A percentile compares a stretch with the other conserved stretches of the same genome.
phyloP scores from a whole-genome alignment of 148 eudicot species.

The Chenopodium quinoa region DNA sequence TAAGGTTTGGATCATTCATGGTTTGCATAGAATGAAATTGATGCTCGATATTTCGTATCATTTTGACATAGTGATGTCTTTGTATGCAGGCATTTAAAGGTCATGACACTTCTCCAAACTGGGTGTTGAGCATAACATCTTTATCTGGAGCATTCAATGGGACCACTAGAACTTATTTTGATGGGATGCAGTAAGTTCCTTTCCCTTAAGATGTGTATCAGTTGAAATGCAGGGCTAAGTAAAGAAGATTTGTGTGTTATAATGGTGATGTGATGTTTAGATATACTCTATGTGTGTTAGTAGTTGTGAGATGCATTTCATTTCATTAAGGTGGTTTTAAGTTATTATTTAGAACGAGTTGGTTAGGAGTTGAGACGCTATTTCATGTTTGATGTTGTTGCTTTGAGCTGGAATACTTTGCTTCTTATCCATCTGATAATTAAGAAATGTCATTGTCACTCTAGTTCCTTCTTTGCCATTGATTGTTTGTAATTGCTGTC shows the following conservation, averaged over 20 bases:
- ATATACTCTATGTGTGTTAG: neutral
- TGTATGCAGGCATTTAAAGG: constrained; percentile 69
- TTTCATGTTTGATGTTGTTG: neutral
- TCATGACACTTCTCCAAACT: constrained; percentile 66
- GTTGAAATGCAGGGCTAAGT: neutral
- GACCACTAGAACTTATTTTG: constrained; percentile 83
- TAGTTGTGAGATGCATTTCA: neutral
- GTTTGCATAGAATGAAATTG: neutral
- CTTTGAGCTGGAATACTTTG: neutral
- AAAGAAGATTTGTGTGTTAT: neutral
- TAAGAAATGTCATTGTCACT: constrained; percentile 8
- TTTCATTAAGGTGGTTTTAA: neutral
- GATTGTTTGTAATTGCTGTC: neutral
- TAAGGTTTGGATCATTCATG: constrained; percentile 43
- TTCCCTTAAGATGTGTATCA: neutral
- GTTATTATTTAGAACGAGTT: neutral
- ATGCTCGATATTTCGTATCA: neutral
- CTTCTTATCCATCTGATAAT: neutral
- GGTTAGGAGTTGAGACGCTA: neutral
- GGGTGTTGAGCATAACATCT: constrained; percentile 85
- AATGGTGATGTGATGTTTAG: neutral
- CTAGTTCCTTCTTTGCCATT: neutral
- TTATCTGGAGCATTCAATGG: constrained; percentile 97
- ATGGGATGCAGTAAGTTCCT: constrained; percentile 89
- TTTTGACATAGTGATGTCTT: constrained; percentile 4